Base-by-base conservation (phyloP, 2,329 filamentous ascomycete species). In the Fusarium dlaminii region DNA sequence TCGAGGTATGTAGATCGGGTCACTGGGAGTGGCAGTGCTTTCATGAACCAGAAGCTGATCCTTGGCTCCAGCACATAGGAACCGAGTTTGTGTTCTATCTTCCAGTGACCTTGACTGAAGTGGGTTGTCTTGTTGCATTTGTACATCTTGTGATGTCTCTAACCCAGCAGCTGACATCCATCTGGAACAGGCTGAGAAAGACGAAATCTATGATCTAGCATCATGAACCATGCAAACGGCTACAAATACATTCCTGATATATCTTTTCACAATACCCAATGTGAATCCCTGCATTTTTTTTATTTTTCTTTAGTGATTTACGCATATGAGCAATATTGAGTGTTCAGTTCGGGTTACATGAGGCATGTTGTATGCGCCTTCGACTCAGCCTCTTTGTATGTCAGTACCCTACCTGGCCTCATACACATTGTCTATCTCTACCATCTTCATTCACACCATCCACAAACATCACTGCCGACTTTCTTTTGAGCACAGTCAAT, bases 21-120 rank as follows among this genome's bases (percentile, higher is more conserved):
- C 36, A n/a, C 24, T 37, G 18, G 24, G 15, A 29, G 20, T 13
- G 18, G 11, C 32, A 27, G 7, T 55, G 20, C 18, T 20, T n/a
- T 42, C 10, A 9, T 29, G 6, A 12, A 40, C 3, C 37, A n/a
- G 29, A 45, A 73, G 48, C 42, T 57, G 15, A 61, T 30, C 20
- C 45, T 24, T 11, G 17, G 1, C 22, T 61, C 2, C 30, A 65
- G 62, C 18, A 20, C 24, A 10, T 45, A 29, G 64, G 52, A 11
- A 55, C 45, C 4, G 55, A 55, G 10, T 52, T 66, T 8, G 36
- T 60, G 1, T 73, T 73, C 43, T 73, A 57, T 9, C 42, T 72
- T 0, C 27, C 27, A 17, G 20, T 29, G 11, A 13, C 48, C 4
- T n/a, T 72, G 14, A 66, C 34, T 12, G 8, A 30, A 2, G 69